Evolutionary conservation across 768 basidiomycete species (phyloP).

Genomic region (Flagelloscypha sp.): DNA sequence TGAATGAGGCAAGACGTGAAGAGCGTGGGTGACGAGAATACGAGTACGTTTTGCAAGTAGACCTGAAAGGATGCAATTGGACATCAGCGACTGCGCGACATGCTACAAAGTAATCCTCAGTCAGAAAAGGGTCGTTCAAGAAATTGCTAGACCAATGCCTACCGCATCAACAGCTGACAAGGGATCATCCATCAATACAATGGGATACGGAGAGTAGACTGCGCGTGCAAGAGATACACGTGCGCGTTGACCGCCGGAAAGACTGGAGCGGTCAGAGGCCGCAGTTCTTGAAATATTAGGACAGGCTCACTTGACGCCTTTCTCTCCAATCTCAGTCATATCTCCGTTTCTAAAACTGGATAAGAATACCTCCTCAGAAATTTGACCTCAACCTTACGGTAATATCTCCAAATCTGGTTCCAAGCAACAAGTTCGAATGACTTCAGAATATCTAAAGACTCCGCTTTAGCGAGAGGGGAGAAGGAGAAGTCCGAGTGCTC

Average conservation of each 20-base stretch:
- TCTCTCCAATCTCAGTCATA: conserved; percentile 67
- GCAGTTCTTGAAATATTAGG: conserved; percentile 40
- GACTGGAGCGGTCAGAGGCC: conserved; percentile 64
- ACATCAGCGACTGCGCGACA: conserved; percentile 58
- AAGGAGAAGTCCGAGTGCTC: too few relatives aligned
- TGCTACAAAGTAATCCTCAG: too few relatives aligned
- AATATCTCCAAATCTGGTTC: conserved; percentile 65
- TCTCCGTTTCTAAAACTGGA: too few relatives aligned
- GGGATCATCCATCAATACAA: conserved; percentile 77
- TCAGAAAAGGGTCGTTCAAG: too few relatives aligned
- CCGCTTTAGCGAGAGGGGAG: background rate
- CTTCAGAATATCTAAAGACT: conserved; percentile 20
- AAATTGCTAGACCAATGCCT: too few relatives aligned
- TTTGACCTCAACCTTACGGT: too few relatives aligned
- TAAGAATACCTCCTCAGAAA: too few relatives aligned
- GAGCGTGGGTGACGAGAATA: conserved; percentile 52
- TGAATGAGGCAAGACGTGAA: conserved; percentile 49
- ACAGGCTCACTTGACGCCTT: conserved; percentile 43
- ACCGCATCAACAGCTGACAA: conserved; percentile 78
- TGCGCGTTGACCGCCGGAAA: conserved; percentile 67
- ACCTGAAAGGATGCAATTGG: conserved; percentile 51
- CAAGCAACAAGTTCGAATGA: conserved; percentile 60
- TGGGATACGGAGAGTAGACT: conserved; percentile 63
- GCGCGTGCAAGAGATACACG: conserved; percentile 73
- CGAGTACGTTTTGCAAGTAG: conserved; percentile 48